phyloP scores from a whole-genome alignment of 305 asterid genomes.

The Fraxinus greggii region DNA sequence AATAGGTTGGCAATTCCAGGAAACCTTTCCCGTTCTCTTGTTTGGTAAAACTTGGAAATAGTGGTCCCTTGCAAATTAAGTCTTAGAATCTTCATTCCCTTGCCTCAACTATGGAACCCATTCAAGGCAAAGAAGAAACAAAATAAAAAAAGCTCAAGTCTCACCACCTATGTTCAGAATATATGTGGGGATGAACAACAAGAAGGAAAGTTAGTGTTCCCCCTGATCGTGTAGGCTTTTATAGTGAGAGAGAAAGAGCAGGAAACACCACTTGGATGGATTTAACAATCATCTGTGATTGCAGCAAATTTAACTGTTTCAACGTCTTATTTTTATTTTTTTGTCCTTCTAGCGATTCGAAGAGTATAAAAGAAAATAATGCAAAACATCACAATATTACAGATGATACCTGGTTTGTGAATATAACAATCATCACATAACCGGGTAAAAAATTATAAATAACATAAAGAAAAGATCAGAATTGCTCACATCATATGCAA shows the following conservation, averaged over 20 bases:
- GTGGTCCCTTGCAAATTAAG: not conserved
- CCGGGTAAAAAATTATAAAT: not conserved
- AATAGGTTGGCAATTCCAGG: not conserved
- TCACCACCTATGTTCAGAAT: slow-evolving; percentile 1
- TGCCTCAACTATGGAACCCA: not conserved
- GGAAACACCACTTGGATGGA: slow-evolving; percentile 2
- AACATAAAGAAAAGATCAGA: slow-evolving; percentile 5
- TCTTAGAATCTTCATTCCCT: not conserved
- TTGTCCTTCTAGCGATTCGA: not conserved
- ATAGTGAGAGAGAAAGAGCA: not conserved
- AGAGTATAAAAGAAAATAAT: not conserved
- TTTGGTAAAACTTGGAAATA: not conserved
- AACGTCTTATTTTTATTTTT: not conserved
- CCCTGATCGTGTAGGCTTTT: not conserved
- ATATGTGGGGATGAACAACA: not conserved
- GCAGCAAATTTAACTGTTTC: not conserved
- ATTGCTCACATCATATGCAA: slow-evolving; percentile 72
- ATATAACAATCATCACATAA: not conserved
- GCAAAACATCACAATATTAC: not conserved
- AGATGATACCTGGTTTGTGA: not conserved
- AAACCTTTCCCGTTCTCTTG: not conserved
- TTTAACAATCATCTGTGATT: not conserved
- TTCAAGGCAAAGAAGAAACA: not conserved
- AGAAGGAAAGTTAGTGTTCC: not conserved
- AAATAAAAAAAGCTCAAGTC: not conserved